Conservation (phyloP, 208 protist species). For the Leishmania aethiopica region DNA sequence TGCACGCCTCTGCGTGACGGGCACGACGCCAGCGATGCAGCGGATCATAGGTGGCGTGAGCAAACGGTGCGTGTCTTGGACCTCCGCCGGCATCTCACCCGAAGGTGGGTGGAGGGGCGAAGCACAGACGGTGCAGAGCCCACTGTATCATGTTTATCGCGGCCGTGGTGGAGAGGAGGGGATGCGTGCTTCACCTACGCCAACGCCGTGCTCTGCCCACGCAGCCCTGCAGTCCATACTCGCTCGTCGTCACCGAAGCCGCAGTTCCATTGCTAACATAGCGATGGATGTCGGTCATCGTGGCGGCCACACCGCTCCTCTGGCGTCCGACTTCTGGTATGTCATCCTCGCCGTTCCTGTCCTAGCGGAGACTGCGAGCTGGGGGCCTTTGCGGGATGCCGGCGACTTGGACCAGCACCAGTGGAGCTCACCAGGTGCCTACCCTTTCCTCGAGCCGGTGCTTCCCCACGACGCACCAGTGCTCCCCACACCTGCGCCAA, state of each 20-base stretch:
- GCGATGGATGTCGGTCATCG: background rate
- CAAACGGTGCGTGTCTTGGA: background rate
- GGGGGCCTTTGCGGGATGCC: background rate
- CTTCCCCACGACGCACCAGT: background rate
- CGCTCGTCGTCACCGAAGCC: background rate
- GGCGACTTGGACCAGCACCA: background rate
- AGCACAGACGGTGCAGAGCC: background rate
- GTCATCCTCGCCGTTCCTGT: constrained; percentile 3
- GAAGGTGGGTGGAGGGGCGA: background rate
- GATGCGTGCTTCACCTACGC: background rate
- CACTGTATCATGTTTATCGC: background rate
- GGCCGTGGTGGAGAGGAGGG: background rate
- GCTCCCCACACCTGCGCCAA: background rate
- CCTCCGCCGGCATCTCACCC: background rate
- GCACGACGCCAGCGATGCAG: constrained; percentile 10
- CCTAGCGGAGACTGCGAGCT: background rate
- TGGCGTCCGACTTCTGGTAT: background rate
- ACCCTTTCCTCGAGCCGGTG: constrained; percentile 18
- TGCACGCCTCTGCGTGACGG: constrained; percentile 10
- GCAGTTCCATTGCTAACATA: too few relatives aligned
- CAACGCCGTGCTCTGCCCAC: background rate
- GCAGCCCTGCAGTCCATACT: background rate
- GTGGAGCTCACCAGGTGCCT: background rate
- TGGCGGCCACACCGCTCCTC: background rate
- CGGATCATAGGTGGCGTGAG: background rate